Evolutionary conservation across 805 yeast species (phyloP).

Genomic region (Phaffomyces opuntiae): DNA sequence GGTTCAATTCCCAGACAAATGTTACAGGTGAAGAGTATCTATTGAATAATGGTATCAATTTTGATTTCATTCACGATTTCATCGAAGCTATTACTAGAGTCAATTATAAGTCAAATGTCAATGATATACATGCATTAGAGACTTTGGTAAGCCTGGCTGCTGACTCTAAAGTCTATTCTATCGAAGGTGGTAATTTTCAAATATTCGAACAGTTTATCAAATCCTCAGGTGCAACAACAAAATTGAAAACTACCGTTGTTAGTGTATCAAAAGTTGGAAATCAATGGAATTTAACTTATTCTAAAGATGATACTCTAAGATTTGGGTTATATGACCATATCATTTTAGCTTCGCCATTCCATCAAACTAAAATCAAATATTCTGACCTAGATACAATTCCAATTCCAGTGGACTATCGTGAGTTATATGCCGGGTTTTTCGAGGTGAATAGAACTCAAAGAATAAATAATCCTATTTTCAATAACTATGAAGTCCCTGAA

Average conservation of each 20-base stretch:
- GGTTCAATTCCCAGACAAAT: constrained; percentile 21
- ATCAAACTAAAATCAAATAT: constrained; percentile 24
- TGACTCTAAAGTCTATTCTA: constrained; percentile 23
- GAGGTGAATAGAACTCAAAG: constrained; percentile 17
- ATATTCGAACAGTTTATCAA: constrained; percentile 36
- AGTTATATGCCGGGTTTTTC: constrained; percentile 33
- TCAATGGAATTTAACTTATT: constrained; percentile 10
- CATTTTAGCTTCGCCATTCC: constrained; percentile 37
- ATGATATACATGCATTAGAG: constrained; percentile 38
- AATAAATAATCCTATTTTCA: constrained; percentile 15
- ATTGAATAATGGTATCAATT: constrained; percentile 18
- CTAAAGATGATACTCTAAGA: not conserved
- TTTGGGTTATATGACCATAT: constrained; percentile 33
- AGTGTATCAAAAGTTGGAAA: constrained; percentile 8
- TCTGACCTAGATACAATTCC: constrained; percentile 2
- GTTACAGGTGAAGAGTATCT: constrained; percentile 23
- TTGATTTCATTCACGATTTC: constrained; percentile 24
- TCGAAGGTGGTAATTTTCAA: constrained; percentile 39
- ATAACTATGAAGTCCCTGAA: not conserved
- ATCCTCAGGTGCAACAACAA: constrained; percentile 26
- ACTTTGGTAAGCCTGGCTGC: constrained; percentile 35
- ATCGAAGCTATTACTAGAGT: constrained; percentile 36
- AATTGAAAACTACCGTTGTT: constrained; percentile 25
- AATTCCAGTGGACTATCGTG: constrained; percentile 29
- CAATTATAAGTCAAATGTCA: constrained; percentile 36